Evolutionary conservation across 2,329 filamentous ascomycete genomes (phyloP).

Genomic region (Fonsecaea nubica): DNA sequence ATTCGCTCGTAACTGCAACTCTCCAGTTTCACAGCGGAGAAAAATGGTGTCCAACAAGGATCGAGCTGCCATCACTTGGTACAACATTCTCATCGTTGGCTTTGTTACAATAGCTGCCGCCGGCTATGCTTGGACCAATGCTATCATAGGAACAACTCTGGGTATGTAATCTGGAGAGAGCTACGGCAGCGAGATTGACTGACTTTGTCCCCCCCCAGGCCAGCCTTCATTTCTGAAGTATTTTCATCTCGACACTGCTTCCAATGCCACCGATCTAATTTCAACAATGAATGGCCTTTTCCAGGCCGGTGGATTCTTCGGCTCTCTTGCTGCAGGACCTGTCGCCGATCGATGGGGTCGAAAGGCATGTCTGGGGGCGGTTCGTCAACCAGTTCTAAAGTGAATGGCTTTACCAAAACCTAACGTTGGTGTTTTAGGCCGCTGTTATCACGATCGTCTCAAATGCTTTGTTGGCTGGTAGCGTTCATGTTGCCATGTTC

Average conservation of each 20-base stretch:
- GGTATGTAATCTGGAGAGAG: not conserved
- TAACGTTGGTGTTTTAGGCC: not conserved
- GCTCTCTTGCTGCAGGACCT: not conserved
- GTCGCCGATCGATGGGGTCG: not conserved
- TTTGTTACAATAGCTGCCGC: not conserved
- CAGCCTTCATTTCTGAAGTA: not conserved
- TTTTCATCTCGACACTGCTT: not conserved
- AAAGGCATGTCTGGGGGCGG: not conserved
- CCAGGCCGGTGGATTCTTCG: not conserved
- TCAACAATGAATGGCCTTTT: conserved; percentile 6
- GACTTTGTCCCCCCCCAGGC: not conserved
- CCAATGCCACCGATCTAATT: conserved; percentile 1
- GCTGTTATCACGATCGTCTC: not conserved
- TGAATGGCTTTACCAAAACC: too few relatives aligned
- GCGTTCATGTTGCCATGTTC: not conserved
- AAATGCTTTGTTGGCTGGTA: not conserved
- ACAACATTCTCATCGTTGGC: not conserved
- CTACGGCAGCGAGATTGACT: too few relatives aligned
- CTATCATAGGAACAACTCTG: not conserved
- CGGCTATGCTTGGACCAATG: not conserved
- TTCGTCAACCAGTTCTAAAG: not conserved
- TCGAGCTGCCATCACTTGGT: not conserved
- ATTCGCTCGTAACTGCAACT: too few relatives aligned
- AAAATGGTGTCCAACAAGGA: not conserved
- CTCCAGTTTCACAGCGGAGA: not conserved